These are phyloP conservation scores for Clarireedia hainanense DNA, from an alignment of 2,329 filamentous ascomycete genomes.

Conservation along the genomic window DNA sequence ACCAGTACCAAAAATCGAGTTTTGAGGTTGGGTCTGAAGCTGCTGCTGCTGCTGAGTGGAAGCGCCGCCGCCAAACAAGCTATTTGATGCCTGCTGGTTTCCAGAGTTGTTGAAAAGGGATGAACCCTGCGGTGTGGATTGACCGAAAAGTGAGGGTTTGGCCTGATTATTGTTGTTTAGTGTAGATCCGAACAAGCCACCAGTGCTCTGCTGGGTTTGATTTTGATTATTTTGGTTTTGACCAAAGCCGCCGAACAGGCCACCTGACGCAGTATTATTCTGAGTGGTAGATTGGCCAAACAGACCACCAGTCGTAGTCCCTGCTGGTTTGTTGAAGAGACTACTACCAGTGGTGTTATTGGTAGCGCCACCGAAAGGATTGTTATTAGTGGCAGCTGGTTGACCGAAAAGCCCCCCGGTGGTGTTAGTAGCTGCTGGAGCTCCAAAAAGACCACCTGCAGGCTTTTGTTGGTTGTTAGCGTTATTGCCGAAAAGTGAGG, in stretches of 20 bases:
- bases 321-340: conserved; percentile 33
- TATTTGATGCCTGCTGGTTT: conserved; percentile 19
- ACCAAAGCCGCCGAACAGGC: conserved; percentile 16
- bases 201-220: conserved; percentile 34
- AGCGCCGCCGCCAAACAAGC: conserved; percentile 26
- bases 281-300: conserved; percentile 35
- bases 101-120: conserved; percentile 45
- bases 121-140: neutral
- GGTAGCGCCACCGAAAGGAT: conserved; percentile 20
- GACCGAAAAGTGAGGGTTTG: conserved; percentile 40
- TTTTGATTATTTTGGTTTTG: conserved; percentile 31
- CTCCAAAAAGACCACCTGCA: conserved; percentile 37
- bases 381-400: conserved; percentile 17
- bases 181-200: conserved; percentile 39
- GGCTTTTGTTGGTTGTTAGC: conserved; percentile 31
- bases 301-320: conserved; percentile 31
- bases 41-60: conserved; percentile 30
- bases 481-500: conserved; percentile 31
- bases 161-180: conserved; percentile 43
- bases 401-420: conserved; percentile 32
- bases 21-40: conserved; percentile 33
- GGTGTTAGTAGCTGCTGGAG: conserved; percentile 25
- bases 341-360: conserved; percentile 24
- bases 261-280: conserved; percentile 23
- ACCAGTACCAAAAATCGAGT: conserved; percentile 51